These are phyloP conservation scores for Zymoseptoria crescenta DNA, from an alignment of 2,329 filamentous ascomycete species.

Conservation along the genomic window DNA sequence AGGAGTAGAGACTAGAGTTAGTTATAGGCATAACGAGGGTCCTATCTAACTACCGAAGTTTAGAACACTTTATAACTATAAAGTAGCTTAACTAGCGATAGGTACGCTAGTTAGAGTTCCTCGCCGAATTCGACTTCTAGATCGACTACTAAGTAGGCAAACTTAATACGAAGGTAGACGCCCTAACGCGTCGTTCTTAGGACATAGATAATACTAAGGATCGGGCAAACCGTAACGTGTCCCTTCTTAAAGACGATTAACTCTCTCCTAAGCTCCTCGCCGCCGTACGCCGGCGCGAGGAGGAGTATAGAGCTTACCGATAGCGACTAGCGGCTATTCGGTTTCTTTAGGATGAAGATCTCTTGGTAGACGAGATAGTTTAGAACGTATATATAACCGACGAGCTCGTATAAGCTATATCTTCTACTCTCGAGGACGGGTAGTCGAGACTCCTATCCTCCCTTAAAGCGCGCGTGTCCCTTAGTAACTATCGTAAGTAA, in stretches of 20 bases:
- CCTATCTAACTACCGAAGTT: slow-evolving; percentile 24
- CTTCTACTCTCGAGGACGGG: neutral
- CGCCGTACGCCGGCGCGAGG: neutral
- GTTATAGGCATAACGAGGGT: slow-evolving; percentile 17
- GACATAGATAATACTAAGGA: neutral
- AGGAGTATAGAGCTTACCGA: neutral
- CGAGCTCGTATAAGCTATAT: neutral
- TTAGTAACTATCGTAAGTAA: neutral
- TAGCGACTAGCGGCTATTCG: neutral
- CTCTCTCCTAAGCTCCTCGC: neutral
- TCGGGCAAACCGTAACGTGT: neutral
- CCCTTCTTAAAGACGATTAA: neutral
- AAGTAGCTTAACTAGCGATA: slow-evolving; percentile 25
- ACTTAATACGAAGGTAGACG: neutral
- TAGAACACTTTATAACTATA: slow-evolving; percentile 25
- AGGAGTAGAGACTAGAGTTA: slow-evolving; percentile 20
- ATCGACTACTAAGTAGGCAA: slow-evolving; percentile 15
- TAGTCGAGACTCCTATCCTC: neutral
- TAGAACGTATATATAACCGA: neutral
- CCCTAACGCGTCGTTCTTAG: neutral
- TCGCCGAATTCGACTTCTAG: slow-evolving; percentile 21
- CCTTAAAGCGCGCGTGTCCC: neutral
- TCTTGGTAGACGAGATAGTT: neutral
- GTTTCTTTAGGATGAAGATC: neutral
- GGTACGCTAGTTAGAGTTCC: slow-evolving; percentile 18